These are phyloP conservation scores for Populus hybrid DNA, from an alignment of 441 rosid species.

Conservation along the genomic window DNA sequence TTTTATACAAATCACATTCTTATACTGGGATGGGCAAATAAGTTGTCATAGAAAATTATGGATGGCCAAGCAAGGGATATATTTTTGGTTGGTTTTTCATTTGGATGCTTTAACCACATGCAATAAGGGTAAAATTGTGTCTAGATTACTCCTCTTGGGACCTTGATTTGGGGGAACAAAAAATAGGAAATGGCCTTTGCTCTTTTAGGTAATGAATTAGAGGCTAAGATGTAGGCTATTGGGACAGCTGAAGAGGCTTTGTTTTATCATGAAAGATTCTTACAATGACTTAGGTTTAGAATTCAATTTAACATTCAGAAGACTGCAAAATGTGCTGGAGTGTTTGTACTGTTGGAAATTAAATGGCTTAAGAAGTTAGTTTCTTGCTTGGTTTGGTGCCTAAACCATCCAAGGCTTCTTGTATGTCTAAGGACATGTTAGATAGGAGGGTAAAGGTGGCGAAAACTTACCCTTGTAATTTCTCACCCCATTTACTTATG, in stretches of 20 bases:
- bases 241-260: background rate
- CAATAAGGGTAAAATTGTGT: background rate
- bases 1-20: background rate
- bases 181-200: background rate
- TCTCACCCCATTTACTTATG: background rate
- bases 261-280: background rate
- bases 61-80: background rate
- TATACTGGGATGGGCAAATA: background rate
- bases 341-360: background rate
- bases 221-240: background rate
- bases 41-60: background rate
- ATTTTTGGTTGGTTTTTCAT: background rate
- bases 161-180: slow-evolving; percentile 4
- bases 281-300: background rate
- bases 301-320: background rate
- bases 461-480: background rate
- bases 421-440: background rate
- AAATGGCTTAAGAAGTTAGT: background rate
- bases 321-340: background rate
- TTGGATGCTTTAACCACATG: background rate
- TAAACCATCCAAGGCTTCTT: background rate
- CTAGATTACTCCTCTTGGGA: background rate
- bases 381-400: background rate
- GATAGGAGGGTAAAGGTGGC: background rate
- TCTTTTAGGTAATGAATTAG: background rate